phyloP scores from a whole-genome alignment of 2,329 filamentous ascomycete species.

The Blastomyces parvus region DNA sequence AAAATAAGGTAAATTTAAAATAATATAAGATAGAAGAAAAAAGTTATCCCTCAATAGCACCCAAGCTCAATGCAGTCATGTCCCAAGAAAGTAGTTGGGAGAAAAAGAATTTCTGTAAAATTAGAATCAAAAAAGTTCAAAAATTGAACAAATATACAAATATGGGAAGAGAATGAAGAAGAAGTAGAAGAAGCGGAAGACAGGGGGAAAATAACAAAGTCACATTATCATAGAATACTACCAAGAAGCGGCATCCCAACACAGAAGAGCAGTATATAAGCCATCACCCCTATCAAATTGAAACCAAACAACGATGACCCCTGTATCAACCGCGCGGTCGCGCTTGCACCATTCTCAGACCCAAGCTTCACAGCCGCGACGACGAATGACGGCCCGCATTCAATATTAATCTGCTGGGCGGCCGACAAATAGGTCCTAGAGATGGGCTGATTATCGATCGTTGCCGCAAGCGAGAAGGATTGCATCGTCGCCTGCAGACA shows the following conservation, averaged over 20 bases:
- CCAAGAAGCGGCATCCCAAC: constrained; percentile 6
- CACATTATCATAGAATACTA: constrained; percentile 5
- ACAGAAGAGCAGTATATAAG: constrained; percentile 7
- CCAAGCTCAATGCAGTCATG: background rate
- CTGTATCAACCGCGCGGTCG: background rate
- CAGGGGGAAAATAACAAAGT: background rate
- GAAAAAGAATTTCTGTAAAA: background rate
- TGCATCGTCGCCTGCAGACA: constrained; percentile 76
- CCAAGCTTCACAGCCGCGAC: constrained; percentile 2
- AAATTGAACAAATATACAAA: background rate
- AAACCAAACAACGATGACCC: background rate
- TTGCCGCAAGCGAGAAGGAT: constrained; percentile 62
- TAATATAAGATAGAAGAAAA: background rate
- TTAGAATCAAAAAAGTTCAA: background rate
- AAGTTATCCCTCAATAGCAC: background rate
- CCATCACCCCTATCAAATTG: background rate
- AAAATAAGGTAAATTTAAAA: background rate
- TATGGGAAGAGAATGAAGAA: background rate
- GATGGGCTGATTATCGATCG: constrained; percentile 57
- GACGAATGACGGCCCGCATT: constrained; percentile 48
- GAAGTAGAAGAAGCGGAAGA: background rate
- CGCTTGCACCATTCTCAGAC: background rate
- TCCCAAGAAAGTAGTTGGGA: background rate
- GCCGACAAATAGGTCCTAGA: constrained; percentile 59
- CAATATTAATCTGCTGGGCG: constrained; percentile 61